A percentile compares a stretch with the other conserved stretches of the same genome.
phyloP scores from a whole-genome alignment of 2,329 filamentous ascomycete genomes.

The Tolypocladium amazonense region DNA sequence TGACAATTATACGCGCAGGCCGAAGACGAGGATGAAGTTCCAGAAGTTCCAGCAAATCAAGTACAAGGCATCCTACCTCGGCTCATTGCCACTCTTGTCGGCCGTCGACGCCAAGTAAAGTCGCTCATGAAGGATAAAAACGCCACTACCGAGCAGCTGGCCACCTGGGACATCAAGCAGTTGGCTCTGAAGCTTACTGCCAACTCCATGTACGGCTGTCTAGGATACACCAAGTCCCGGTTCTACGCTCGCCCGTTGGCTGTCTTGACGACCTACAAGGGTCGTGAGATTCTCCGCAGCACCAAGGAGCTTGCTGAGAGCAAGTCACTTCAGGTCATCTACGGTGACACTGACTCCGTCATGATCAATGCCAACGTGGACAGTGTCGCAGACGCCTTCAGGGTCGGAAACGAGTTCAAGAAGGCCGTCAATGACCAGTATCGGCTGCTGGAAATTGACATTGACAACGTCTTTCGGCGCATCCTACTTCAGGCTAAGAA shows the following conservation, averaged over 20 bases:
- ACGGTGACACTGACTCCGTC: conserved; percentile 97
- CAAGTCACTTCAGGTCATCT: conserved; percentile 87
- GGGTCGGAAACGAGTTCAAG: conserved; percentile 92
- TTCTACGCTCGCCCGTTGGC: conserved; percentile 95
- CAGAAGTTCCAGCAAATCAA: conserved; percentile 71
- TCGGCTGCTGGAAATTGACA: conserved; percentile 88
- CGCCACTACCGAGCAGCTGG: conserved; percentile 75
- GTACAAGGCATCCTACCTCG: conserved; percentile 77
- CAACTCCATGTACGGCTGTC: conserved; percentile 98
- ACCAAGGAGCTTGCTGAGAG: conserved; percentile 94
- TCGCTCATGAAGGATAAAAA: conserved; percentile 91
- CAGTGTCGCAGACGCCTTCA: conserved; percentile 80
- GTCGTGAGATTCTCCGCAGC: conserved; percentile 89
- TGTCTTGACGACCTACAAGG: conserved; percentile 93
- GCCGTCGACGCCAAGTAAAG: conserved; percentile 84
- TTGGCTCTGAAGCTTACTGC: conserved; percentile 92
- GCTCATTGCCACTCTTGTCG: conserved; percentile 86
- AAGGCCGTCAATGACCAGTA: conserved; percentile 90
- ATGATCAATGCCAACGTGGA: conserved; percentile 99
- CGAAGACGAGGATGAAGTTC: conserved; percentile 78
- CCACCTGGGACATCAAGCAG: conserved; percentile 97
- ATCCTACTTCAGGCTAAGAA: conserved; percentile 96
- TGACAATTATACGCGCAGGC: conserved; percentile 14
- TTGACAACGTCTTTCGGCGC: conserved; percentile 92
- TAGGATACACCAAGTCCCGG: conserved; percentile 92